Percentiles rank a stretch among this genome's conserved stretches.
Conservation (phyloP, 768 basidiomycete species). For the Grammothele lineata region DNA sequence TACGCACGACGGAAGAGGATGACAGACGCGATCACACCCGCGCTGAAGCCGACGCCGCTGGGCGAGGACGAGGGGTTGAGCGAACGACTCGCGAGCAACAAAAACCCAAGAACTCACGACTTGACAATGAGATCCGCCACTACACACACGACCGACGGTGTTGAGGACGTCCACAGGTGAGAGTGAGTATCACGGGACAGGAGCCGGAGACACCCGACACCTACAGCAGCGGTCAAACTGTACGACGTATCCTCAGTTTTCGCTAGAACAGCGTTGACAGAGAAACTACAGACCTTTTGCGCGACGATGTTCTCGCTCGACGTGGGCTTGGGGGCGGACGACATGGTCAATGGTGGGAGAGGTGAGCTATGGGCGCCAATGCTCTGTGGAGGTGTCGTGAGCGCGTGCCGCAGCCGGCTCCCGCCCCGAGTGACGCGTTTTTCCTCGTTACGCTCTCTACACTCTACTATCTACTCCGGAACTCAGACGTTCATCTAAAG, state of each 20-base stretch:
- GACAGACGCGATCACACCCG: conserved; percentile 84
- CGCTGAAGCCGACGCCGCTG: conserved; percentile 87
- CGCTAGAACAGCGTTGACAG: neutral
- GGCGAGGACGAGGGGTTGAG: neutral
- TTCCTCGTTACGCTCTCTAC: too few relatives aligned
- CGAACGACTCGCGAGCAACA: neutral
- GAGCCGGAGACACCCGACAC: conserved; percentile 29
- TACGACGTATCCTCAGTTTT: neutral
- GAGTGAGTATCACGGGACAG: neutral
- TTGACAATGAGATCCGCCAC: conserved; percentile 85
- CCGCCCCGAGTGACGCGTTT: too few relatives aligned
- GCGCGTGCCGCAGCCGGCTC: too few relatives aligned
- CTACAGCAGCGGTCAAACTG: conserved; percentile 85
- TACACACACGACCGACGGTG: conserved; percentile 18
- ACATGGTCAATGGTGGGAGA: conserved; percentile 29
- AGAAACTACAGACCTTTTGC: conserved; percentile 61
- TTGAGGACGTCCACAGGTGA: neutral
- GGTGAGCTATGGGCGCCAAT: neutral
- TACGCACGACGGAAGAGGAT: conserved; percentile 87
- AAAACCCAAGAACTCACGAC: conserved; percentile 61
- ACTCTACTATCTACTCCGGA: too few relatives aligned
- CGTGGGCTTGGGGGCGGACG: conserved; percentile 50
- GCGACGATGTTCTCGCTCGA: conserved; percentile 89
- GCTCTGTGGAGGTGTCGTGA: too few relatives aligned
- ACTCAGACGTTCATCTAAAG: too few relatives aligned